phyloP scores from a whole-genome alignment of 306 rosid genomes.

The Vicia villosa region DNA sequence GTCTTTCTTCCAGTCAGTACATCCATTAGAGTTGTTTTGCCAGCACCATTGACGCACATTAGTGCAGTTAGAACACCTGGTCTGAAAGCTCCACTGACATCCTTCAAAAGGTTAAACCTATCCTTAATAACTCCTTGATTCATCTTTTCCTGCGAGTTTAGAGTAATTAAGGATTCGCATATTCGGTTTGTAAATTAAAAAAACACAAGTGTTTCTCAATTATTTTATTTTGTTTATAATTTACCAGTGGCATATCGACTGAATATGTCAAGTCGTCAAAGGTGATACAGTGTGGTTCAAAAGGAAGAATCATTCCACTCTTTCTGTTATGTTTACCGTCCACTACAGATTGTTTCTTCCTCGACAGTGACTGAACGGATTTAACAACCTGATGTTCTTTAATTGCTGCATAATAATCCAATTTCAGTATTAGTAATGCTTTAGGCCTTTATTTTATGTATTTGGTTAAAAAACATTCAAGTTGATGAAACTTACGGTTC shows the following conservation, averaged over 20 bases:
- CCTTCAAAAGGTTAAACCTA: conserved; percentile 59
- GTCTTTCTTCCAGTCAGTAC: too few species aligned
- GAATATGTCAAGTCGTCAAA: too few species aligned
- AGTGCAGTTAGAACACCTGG: conserved; percentile 91
- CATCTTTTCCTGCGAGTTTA: conserved; percentile 63
- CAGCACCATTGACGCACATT: conserved; percentile 91
- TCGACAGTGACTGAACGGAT: neutral
- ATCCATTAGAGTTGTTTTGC: conserved; percentile 90
- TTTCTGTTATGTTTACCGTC: neutral
- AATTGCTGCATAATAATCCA: conserved; percentile 35
- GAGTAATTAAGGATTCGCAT: neutral
- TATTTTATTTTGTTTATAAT: too few species aligned
- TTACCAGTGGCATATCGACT: too few species aligned
- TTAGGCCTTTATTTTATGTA: too few species aligned
- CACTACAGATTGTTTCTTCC: neutral
- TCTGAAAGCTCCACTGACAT: conserved; percentile 73
- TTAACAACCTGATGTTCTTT: conserved; percentile 36
- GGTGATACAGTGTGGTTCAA: too few species aligned
- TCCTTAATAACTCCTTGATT: conserved; percentile 57
- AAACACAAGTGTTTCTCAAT: too few species aligned
- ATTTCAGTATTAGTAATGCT: conserved; percentile 24
- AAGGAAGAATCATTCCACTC: conserved; percentile 54
- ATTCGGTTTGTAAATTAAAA: too few species aligned
- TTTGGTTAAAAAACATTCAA: too few species aligned
- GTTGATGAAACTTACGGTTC: too few species aligned